Percentiles rank a stretch among this genome's conserved stretches.
phyloP scores from a whole-genome alignment of 1,284 basidiomycete species.

The Austroboletus niveus region DNA sequence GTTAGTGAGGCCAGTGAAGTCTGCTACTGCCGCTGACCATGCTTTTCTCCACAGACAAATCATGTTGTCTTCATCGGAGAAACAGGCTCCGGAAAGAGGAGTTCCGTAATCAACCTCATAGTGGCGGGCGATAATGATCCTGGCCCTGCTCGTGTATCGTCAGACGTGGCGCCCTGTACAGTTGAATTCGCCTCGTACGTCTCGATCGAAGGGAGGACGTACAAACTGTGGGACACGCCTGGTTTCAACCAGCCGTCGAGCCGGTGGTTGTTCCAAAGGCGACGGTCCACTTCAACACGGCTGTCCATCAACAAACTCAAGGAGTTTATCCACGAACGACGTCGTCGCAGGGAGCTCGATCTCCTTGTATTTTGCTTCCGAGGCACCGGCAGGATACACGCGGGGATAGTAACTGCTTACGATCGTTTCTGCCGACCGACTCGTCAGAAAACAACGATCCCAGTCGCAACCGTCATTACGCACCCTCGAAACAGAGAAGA shows the following conservation, averaged over 20 bases:
- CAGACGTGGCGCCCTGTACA: constrained; percentile 22
- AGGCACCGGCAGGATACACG: constrained; percentile 14
- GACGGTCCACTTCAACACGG: not conserved
- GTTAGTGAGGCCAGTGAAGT: not conserved
- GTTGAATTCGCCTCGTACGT: constrained; percentile 9
- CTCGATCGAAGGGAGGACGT: constrained; percentile 8
- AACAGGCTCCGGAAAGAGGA: constrained; percentile 25
- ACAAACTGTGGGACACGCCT: constrained; percentile 30
- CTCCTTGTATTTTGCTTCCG: constrained; percentile 20
- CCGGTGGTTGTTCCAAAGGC: constrained; percentile 4
- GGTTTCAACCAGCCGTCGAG: constrained; percentile 20
- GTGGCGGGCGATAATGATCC: not conserved
- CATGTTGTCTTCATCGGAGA: constrained; percentile 31
- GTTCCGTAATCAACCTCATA: constrained; percentile 30
- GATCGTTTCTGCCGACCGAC: constrained; percentile 15
- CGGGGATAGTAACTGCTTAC: constrained; percentile 15
- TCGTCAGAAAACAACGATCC: constrained; percentile 14
- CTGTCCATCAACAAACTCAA: constrained; percentile 1
- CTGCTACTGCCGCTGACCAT: constrained; percentile 1
- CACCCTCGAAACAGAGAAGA: constrained; percentile 23
- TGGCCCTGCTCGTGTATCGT: constrained; percentile 3
- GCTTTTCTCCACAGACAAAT: constrained; percentile 10
- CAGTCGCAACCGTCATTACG: constrained; percentile 30
- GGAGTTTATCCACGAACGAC: constrained; percentile 17
- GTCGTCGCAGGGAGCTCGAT: constrained; percentile 12